Conservation (phyloP, 176 grass and related monocot genomes). For the Saccharum officinarum region DNA sequence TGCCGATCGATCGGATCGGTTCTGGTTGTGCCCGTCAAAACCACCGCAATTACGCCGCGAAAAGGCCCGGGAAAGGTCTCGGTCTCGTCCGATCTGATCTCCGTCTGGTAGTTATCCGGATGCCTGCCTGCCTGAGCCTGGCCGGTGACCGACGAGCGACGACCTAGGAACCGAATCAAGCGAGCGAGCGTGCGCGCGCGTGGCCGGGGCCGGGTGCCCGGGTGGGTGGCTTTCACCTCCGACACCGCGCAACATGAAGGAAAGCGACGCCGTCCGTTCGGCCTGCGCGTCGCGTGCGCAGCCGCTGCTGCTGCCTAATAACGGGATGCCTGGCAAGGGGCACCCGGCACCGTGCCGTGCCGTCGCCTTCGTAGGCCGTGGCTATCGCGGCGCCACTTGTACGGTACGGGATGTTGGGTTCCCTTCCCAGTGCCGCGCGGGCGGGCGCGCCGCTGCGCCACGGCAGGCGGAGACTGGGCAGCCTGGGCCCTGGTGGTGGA, state of each 20-base stretch:
- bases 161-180: background rate
- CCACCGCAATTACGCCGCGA: background rate
- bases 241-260: slow-evolving; percentile 38
- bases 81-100: background rate
- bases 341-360: background rate
- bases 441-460: no score
- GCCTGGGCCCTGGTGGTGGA: background rate
- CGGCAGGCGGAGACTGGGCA: background rate
- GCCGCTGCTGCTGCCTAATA: background rate
- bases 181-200: background rate
- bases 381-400: background rate
- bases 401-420: no score
- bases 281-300: background rate
- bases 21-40: background rate
- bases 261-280: slow-evolving; percentile 21
- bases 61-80: background rate
- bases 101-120: slow-evolving; percentile 21
- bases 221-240: background rate
- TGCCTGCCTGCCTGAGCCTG: background rate
- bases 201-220: background rate
- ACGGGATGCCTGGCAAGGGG: background rate
- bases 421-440: background rate
- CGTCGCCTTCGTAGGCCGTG: background rate
- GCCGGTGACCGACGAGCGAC: background rate
- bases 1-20: no score